Conservation (phyloP, 768 basidiomycete species). For the Hebeloma cylindrosporum region DNA sequence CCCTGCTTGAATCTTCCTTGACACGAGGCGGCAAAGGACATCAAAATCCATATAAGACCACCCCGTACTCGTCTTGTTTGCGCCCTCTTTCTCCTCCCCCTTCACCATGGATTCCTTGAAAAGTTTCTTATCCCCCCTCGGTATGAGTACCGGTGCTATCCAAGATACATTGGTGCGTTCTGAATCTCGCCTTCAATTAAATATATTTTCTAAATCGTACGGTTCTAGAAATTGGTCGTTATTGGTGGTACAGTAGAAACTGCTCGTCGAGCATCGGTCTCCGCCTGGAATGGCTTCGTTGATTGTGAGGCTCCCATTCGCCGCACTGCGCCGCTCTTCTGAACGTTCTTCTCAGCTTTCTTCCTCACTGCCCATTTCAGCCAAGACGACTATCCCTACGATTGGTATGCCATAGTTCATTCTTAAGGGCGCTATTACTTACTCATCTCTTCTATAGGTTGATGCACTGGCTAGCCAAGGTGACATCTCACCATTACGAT, state of each 20-base stretch:
- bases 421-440: slow-evolving; percentile 6
- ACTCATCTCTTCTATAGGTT: slow-evolving; percentile 47
- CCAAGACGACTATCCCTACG: slow-evolving; percentile 85
- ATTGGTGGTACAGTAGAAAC: slow-evolving; percentile 89
- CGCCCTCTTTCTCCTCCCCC: slow-evolving; percentile 34
- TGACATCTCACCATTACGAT: slow-evolving; percentile 22
- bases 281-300: slow-evolving; percentile 88
- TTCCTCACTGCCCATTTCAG: slow-evolving; percentile 89
- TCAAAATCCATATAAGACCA: slow-evolving; percentile 43
- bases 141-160: slow-evolving; percentile 64
- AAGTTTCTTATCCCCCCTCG: slow-evolving; percentile 69
- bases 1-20: slow-evolving; percentile 32
- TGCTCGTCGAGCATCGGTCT: slow-evolving; percentile 74
- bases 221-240: slow-evolving; percentile 78
- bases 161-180: slow-evolving; percentile 73
- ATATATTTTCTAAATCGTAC: slow-evolving; percentile 8
- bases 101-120: slow-evolving; percentile 67
- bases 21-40: slow-evolving; percentile 45
- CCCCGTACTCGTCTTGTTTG: slow-evolving; percentile 35
- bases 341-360: slow-evolving; percentile 52
- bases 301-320: slow-evolving; percentile 56
- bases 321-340: neutral
- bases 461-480: slow-evolving; percentile 90
- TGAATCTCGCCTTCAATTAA: neutral
- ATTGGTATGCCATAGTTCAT: slow-evolving; percentile 53